Base-by-base conservation (phyloP, 2,329 filamentous ascomycete genomes). In the Pseudomassariella vexata region DNA sequence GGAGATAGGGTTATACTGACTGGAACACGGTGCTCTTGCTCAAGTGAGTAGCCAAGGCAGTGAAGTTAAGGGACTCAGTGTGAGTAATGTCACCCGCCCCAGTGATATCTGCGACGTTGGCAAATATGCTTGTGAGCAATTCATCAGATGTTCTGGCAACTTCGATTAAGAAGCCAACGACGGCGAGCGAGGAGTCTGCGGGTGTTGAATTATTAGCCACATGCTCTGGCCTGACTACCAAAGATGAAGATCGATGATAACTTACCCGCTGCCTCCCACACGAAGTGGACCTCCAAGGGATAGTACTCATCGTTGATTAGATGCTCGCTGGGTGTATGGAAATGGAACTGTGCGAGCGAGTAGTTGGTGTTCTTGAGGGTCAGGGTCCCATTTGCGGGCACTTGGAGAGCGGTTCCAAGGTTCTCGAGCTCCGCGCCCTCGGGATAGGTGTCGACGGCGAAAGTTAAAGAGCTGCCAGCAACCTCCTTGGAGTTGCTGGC, bases 241-340 rank as follows among this genome's bases (percentile, higher is more conserved):
- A 15, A 6, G 9, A 20, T 6, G 24, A 15, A 28, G 9, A 3
- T 23, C n/a, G 14, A 21, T 7, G 10, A 18, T n/a, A 21, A 37
- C 44, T 38, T 40, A 50, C 49, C 53, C 4, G 42, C 45, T 21
- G 46, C 46, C 36, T 60, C 43, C 32, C 63, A 60, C 6, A 65
- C 62, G 39, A 64, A 61, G 43, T 65, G 62, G 17, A 59, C 54
- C 40, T 65, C 62, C 38, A 61, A 44, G 10, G 60, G 55, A 34
- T 50, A 63, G 43, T 56, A 48, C 39, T 59, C 55, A 6, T 62
- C 50, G 47, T 63, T 42, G 48, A 77, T 56, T 28, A 66, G 62
- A 44, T 79, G 75, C 58, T 79, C 75, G 25, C 69, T 70, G 1
- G 75, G 73, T 0, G 70, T 70, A 47, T 79, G 75, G 55, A 78